Conservation (phyloP, 768 basidiomycete genomes). For the Cystofilobasidium capitatum region DNA sequence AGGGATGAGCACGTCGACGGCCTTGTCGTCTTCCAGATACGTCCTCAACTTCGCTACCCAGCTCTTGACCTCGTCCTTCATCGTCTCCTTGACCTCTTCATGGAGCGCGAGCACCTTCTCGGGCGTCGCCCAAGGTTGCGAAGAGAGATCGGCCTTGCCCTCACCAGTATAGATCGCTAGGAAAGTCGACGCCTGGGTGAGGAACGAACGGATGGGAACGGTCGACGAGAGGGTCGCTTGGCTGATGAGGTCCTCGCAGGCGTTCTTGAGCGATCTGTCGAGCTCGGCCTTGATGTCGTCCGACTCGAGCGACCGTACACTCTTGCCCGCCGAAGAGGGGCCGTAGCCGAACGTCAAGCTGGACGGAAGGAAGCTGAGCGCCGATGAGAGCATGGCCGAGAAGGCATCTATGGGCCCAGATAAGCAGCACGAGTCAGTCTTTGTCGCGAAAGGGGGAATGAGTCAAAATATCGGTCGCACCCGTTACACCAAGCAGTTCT, state of each 20-base stretch:
- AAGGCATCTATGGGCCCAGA: conserved; percentile 36
- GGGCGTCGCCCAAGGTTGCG: conserved; percentile 49
- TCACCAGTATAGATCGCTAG: conserved; percentile 27
- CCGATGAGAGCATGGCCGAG: conserved; percentile 34
- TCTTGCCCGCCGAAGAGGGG: neutral
- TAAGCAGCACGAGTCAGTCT: no score
- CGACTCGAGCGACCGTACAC: conserved; percentile 17
- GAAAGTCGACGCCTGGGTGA: conserved; percentile 47
- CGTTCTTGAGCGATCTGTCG: conserved; percentile 70
- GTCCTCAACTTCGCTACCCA: conserved; percentile 52
- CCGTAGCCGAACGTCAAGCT: conserved; percentile 32
- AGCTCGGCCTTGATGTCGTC: conserved; percentile 65
- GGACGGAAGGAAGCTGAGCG: conserved; percentile 30
- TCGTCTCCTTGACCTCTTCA: conserved; percentile 44
- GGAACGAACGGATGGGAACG: conserved; percentile 55
- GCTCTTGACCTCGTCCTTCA: conserved; percentile 48
- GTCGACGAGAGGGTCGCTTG: conserved; percentile 53
- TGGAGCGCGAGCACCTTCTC: conserved; percentile 48
- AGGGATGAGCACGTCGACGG: conserved; percentile 63
- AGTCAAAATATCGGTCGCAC: conserved; percentile 39
- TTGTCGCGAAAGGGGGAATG: neutral
- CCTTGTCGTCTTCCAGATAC: conserved; percentile 72
- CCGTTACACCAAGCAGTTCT: conserved; percentile 52
- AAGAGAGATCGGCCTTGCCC: conserved; percentile 34
- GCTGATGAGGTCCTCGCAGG: conserved; percentile 74